phyloP scores from a whole-genome alignment of 2,329 filamentous ascomycete species.

The Sporothrix brasiliensis region DNA sequence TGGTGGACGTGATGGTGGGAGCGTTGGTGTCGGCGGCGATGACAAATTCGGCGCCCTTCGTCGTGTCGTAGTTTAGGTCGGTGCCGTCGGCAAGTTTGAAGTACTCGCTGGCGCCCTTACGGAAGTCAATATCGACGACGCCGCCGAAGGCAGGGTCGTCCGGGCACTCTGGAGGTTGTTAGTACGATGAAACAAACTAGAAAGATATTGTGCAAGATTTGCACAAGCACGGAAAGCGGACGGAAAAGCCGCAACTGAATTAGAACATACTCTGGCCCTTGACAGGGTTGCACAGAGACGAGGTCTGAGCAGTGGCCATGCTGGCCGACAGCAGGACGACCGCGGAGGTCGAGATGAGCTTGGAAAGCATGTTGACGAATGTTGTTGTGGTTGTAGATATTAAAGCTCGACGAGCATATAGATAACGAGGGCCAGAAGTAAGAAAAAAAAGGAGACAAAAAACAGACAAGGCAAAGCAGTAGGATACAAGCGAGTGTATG shows the following conservation, averaged over 20 bases:
- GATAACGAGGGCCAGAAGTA: not conserved
- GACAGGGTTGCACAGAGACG: conserved; percentile 58
- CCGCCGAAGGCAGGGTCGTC: conserved; percentile 75
- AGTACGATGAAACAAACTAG: not conserved
- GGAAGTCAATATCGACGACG: conserved; percentile 70
- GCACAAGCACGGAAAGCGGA: too few relatives aligned
- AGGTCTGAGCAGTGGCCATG: conserved; percentile 59
- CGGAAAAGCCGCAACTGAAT: too few relatives aligned
- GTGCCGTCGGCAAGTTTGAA: conserved; percentile 55
- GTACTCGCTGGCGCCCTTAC: conserved; percentile 65
- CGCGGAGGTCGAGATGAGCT: conserved; percentile 50
- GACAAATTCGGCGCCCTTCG: conserved; percentile 59
- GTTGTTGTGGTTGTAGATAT: conserved; percentile 21
- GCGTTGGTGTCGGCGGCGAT: conserved; percentile 69
- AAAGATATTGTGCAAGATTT: not conserved
- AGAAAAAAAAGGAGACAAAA: conserved; percentile 2
- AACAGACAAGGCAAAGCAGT: not conserved
- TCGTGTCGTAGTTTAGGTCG: conserved; percentile 50
- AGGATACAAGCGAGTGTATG: conserved; percentile 29
- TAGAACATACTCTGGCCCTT: conserved; percentile 47
- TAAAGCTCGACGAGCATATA: conserved; percentile 20
- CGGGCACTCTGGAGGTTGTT: conserved; percentile 60
- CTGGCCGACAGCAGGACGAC: conserved; percentile 52
- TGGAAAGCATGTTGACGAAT: conserved; percentile 50
- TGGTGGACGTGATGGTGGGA: conserved; percentile 73